phyloP scores from a whole-genome alignment of 768 basidiomycete genomes.

The Lactarius hengduanensis region DNA sequence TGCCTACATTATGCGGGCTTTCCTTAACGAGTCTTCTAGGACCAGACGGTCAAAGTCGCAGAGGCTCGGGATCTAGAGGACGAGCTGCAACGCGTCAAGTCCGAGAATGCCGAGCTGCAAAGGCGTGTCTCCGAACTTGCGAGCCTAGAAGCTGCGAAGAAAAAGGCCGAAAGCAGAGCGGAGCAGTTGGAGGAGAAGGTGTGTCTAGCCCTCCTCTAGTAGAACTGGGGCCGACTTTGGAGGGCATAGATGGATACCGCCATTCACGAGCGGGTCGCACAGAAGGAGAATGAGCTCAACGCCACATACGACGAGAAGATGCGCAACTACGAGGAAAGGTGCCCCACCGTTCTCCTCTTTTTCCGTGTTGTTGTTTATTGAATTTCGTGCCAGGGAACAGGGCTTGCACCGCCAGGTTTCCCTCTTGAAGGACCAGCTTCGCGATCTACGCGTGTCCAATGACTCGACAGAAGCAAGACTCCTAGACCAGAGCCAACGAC shows the following conservation, averaged over 20 bases:
- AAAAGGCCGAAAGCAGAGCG: conserved; percentile 67
- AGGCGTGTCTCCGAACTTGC: conserved; percentile 65
- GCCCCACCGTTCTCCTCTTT: conserved; percentile 30
- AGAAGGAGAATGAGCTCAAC: conserved; percentile 95
- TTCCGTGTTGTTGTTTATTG: not conserved
- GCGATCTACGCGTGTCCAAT: conserved; percentile 86
- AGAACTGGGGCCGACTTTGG: not conserved
- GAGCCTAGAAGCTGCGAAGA: conserved; percentile 64
- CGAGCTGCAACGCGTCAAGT: conserved; percentile 68
- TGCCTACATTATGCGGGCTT: not conserved
- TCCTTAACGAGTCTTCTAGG: conserved; percentile 44
- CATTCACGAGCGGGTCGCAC: conserved; percentile 82
- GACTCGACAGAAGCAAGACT: conserved; percentile 93
- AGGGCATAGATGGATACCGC: conserved; percentile 82
- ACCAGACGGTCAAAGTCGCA: conserved; percentile 88
- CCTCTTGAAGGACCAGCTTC: conserved; percentile 84
- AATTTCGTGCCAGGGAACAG: conserved; percentile 69
- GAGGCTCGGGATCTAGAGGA: conserved; percentile 76
- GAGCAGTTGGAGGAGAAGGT: conserved; percentile 86
- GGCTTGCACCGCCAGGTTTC: conserved; percentile 90
- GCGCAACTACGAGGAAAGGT: conserved; percentile 96
- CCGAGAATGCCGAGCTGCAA: conserved; percentile 82
- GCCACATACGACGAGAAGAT: conserved; percentile 96
- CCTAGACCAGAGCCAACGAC: conserved; percentile 84
- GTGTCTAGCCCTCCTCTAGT: conserved; percentile 23